Percentiles rank a stretch among this genome's conserved stretches.
Evolutionary conservation across 1,284 basidiomycete genomes (phyloP).

Genomic region (Boletus albobrunnescens): DNA sequence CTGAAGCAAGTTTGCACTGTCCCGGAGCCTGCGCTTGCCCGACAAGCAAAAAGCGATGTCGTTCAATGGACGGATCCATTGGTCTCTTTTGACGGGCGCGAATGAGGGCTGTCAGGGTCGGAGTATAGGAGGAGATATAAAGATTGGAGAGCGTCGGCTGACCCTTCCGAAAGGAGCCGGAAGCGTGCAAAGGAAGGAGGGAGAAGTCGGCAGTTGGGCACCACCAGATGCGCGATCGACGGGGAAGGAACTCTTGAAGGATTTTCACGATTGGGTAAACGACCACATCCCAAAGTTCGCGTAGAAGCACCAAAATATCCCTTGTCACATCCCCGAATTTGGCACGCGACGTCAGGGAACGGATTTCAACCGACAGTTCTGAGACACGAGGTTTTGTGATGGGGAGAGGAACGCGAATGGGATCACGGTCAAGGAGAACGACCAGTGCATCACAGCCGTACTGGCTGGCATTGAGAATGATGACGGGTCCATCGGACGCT

Average conservation of each 20-base stretch:
- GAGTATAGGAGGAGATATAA: slow-evolving; percentile 35
- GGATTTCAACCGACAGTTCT: neutral
- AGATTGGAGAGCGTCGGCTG: slow-evolving; percentile 20
- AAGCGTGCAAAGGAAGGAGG: slow-evolving; percentile 18
- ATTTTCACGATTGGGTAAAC: neutral
- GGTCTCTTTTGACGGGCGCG: neutral
- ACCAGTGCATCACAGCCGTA: slow-evolving; percentile 14
- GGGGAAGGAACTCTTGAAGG: neutral
- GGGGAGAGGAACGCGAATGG: neutral
- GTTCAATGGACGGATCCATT: neutral
- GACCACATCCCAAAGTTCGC: neutral
- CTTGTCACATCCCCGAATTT: neutral
- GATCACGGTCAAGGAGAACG: neutral
- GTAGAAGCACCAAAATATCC: neutral
- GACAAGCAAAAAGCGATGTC: neutral
- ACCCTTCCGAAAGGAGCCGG: slow-evolving; percentile 16
- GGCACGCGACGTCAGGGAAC: neutral
- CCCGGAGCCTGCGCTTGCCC: neutral
- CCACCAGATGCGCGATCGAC: slow-evolving; percentile 37
- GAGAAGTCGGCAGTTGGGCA: slow-evolving; percentile 34
- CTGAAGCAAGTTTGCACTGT: neutral
- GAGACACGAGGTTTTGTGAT: neutral
- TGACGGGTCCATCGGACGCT: neutral
- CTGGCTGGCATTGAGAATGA: neutral
- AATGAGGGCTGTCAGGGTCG: slow-evolving; percentile 27